A percentile compares a stretch with the other conserved stretches of the same genome.
Evolutionary conservation across 2,329 filamentous ascomycete species (phyloP).

Genomic region (Fusarium equiseti): DNA sequence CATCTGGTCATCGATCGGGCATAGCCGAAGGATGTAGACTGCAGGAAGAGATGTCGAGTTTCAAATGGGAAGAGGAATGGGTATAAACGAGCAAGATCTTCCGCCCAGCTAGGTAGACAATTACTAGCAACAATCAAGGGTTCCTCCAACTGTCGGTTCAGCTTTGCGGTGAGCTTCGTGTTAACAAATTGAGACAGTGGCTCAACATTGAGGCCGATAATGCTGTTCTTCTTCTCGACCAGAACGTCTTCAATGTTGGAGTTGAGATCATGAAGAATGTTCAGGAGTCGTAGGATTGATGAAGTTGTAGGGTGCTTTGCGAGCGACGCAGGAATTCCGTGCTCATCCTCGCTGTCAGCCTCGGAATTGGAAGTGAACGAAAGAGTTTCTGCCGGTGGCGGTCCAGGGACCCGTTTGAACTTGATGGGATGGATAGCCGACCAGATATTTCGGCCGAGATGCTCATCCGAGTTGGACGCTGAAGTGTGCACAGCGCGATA

Average conservation of each 20-base stretch:
- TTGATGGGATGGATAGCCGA: slow-evolving; percentile 90
- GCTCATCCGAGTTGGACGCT: slow-evolving; percentile 67
- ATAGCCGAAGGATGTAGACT: slow-evolving; percentile 98
- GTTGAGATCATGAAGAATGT: slow-evolving; percentile 92
- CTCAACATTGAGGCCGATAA: slow-evolving; percentile 79
- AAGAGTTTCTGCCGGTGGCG: slow-evolving; percentile 78
- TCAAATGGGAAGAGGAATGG: slow-evolving; percentile 99
- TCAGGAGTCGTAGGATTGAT: slow-evolving; percentile 87
- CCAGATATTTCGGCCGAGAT: slow-evolving; percentile 84
- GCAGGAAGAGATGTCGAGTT: slow-evolving; percentile 94
- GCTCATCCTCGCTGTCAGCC: slow-evolving; percentile 64
- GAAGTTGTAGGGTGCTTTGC: slow-evolving; percentile 86
- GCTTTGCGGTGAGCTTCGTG: slow-evolving; percentile 96
- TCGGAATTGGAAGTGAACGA: slow-evolving; percentile 67
- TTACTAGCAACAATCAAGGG: slow-evolving; percentile 97
- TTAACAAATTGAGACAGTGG: slow-evolving; percentile 96
- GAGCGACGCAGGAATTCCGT: slow-evolving; percentile 80
- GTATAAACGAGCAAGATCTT: slow-evolving; percentile 92
- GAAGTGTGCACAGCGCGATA: slow-evolving; percentile 90
- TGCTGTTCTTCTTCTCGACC: slow-evolving; percentile 76
- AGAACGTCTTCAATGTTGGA: slow-evolving; percentile 93
- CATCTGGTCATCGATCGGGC: slow-evolving; percentile 96
- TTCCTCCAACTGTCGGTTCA: slow-evolving; percentile 96
- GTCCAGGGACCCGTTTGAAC: slow-evolving; percentile 87
- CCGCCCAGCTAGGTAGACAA: slow-evolving; percentile 94